Evolutionary conservation across 2,329 filamentous ascomycete genomes (phyloP).

Genomic region (Fusarium sp.): DNA sequence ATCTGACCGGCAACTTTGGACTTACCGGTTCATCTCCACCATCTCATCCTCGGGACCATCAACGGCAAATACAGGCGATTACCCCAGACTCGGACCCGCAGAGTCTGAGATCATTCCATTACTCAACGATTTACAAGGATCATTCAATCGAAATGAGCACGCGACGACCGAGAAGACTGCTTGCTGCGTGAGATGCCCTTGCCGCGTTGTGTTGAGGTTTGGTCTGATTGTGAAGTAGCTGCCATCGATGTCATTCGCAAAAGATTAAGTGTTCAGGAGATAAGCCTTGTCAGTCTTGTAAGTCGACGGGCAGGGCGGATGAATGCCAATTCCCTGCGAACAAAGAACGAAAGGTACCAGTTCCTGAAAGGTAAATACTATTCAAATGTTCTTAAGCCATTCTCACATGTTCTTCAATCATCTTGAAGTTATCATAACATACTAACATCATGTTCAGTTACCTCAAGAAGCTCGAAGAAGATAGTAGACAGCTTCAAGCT

Average conservation of each 20-base stretch:
- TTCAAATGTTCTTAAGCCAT: neutral
- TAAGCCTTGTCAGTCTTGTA: constrained; percentile 53
- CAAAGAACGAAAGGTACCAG: constrained; percentile 53
- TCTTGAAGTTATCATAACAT: neutral
- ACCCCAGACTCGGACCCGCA: constrained; percentile 34
- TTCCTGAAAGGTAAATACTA: constrained; percentile 17
- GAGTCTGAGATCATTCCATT: constrained; percentile 12
- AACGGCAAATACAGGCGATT: constrained; percentile 9
- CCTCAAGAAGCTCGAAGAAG: constrained; percentile 26
- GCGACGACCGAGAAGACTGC: constrained; percentile 36
- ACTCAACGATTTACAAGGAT: constrained; percentile 10
- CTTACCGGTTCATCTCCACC: constrained; percentile 24
- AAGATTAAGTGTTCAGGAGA: constrained; percentile 59
- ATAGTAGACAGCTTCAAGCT: constrained; percentile 12
- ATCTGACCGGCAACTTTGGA: constrained; percentile 4
- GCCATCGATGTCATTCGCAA: constrained; percentile 54
- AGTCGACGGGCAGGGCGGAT: constrained; percentile 46
- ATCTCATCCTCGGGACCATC: neutral
- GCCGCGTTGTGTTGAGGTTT: neutral
- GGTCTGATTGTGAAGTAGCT: constrained; percentile 36
- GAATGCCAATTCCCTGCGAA: constrained; percentile 52
- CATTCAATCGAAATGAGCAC: constrained; percentile 13
- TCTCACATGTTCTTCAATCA: fast-evolving
- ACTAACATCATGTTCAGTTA: constrained; percentile 9
- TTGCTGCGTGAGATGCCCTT: constrained; percentile 38